Conservation (phyloP, 1,284 basidiomycete genomes). For the Chalciporus sp. region DNA sequence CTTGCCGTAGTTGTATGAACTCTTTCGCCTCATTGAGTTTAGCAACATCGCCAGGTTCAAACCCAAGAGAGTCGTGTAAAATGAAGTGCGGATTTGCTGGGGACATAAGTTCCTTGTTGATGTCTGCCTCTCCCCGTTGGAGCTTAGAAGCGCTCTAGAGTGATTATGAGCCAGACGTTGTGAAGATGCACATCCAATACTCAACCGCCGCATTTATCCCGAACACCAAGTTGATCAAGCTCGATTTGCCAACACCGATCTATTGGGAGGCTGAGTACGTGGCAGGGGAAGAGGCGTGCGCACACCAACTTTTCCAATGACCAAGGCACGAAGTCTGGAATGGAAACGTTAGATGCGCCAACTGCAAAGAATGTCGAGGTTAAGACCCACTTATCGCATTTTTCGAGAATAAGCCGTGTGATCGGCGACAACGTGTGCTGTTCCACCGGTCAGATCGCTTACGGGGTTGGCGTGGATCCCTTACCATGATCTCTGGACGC, state of each 20-base stretch:
- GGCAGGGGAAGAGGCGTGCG: not conserved
- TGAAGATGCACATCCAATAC: not conserved
- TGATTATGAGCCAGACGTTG: not conserved
- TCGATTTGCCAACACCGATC: conserved; percentile 5
- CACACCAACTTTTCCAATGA: conserved; percentile 5
- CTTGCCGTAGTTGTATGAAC: not conserved
- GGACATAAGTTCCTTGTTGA: not conserved
- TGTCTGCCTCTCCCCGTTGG: not conserved
- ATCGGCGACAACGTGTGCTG: not conserved
- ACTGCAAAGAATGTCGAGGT: not conserved
- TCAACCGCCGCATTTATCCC: not conserved
- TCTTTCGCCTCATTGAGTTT: not conserved
- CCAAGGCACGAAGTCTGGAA: conserved; percentile 8
- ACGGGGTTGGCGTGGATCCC: too few relatives aligned
- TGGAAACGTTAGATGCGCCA: not conserved
- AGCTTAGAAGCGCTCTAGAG: not conserved
- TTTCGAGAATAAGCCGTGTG: not conserved
- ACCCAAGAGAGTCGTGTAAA: conserved; percentile 2
- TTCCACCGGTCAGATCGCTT: not conserved
- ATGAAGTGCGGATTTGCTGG: conserved; percentile 1
- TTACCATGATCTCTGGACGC: not conserved
- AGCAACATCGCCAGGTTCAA: not conserved
- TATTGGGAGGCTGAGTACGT: not conserved
- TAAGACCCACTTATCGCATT: not conserved
- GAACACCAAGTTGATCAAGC: conserved; percentile 3